Evolutionary conservation across 345 rosid genomes (phyloP), one percentile per base, ranked within the genome.

Genomic region (Zanthoxylum bungeanum): DNA sequence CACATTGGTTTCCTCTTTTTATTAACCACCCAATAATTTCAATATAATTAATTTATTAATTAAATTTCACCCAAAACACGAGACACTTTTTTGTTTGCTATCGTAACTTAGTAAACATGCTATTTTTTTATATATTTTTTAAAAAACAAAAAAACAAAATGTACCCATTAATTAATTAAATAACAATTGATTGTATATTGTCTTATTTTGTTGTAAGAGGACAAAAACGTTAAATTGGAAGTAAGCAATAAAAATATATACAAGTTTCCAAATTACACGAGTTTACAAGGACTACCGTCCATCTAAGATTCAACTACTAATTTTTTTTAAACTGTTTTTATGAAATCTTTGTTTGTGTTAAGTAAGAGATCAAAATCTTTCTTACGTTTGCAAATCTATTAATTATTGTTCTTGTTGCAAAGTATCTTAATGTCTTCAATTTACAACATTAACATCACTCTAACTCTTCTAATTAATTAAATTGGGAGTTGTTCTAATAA

Each of bases 1-100:
- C 21, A 69, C 88, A 71, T 75, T 73, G 84, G 65, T 81, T 81
- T 77, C 82, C 36, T 28, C 10, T 37, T 5, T 17, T 40, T 19
- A 49, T 49, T 19, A 19, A n/a, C 47, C 46, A 61, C 36, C 28
- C 50, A 36, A 71, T n/a, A n/a, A n/a, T n/a, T n/a, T n/a, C n/a
- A n/a, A n/a, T n/a, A n/a, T n/a, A n/a, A n/a, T n/a, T n/a, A 68
- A 74, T 0, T 16, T 4, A 16, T 0, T 44, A 36, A 49, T 36
- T 3, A 42, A 42, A 14, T 12, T 12, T 42, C 21, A 63, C 72
- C 76, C 76, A 75, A 58, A 72, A 47, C 21, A 65, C 77, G 69
- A 67, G 75, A 73, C 55, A 11, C 53, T 17, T 33, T 12, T 14
- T 12, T 57, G 19, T 44, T 44, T 44, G n/a, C 49, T 44, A 44